These are phyloP conservation scores for Camelina laxa DNA, from an alignment of 345 rosid species.

Conservation along the genomic window DNA sequence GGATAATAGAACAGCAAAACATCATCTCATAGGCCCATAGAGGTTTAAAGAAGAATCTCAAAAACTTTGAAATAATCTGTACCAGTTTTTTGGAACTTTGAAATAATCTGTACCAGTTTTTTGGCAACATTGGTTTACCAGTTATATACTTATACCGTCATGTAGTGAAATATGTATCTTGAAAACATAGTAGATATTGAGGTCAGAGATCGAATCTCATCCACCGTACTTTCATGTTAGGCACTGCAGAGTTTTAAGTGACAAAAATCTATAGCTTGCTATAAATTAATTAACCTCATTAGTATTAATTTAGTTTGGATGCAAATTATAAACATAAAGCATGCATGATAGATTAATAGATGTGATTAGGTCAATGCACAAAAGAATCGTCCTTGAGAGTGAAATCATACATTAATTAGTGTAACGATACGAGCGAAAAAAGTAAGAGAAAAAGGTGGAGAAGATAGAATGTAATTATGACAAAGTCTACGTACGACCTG, in stretches of 20 bases:
- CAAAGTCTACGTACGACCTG: slow-evolving; percentile 27
- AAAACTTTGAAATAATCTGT: neutral
- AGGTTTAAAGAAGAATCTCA: neutral
- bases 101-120: neutral
- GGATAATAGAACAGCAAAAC: neutral
- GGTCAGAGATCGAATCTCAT: slow-evolving; percentile 13
- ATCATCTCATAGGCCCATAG: neutral
- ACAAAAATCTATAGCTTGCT: neutral
- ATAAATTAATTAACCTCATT: neutral
- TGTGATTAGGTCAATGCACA: neutral
- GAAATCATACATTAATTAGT: neutral
- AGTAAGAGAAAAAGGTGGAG: neutral
- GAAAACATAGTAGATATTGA: slow-evolving; percentile 12
- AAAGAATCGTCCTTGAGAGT: neutral
- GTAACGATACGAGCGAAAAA: slow-evolving; percentile 4
- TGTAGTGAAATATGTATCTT: neutral
- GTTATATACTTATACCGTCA: neutral
- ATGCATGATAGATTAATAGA: neutral
- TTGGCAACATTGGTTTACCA: no score
- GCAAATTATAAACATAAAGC: neutral
- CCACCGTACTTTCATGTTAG: slow-evolving; percentile 4
- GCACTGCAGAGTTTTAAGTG: neutral
- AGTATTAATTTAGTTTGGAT: neutral
- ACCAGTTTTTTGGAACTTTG: no score
- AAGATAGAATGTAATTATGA: slow-evolving; percentile 26